Conservation (phyloP, 306 rosid genomes). For the Dryas drummondii region DNA sequence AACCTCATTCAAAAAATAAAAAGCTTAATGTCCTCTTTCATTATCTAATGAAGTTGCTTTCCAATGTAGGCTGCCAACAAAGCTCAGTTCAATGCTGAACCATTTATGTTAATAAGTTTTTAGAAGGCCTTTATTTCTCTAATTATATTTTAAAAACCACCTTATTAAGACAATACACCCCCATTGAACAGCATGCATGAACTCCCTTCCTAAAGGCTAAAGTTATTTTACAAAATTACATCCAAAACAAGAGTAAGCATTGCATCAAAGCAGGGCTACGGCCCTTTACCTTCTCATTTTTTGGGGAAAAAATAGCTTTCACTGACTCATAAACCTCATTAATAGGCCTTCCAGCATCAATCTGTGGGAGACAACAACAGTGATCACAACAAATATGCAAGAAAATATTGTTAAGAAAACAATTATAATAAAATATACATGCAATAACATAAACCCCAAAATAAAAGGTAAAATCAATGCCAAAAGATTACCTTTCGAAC, state of each 20-base stretch:
- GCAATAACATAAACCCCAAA: not conserved
- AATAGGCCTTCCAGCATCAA: conserved; percentile 79
- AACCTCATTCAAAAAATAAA: not conserved
- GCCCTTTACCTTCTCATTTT: conserved; percentile 80
- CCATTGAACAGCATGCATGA: conserved; percentile 18
- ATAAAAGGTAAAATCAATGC: not conserved
- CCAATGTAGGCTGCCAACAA: conserved; percentile 1
- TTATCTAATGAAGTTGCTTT: not conserved
- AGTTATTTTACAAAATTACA: conserved; percentile 25
- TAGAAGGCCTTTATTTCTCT: not conserved
- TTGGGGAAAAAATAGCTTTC: conserved; percentile 68
- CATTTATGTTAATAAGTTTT: not conserved
- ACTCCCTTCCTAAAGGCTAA: conserved; percentile 12
- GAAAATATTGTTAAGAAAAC: conserved; percentile 1
- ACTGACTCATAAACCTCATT: conserved; percentile 83
- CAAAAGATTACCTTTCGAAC: conserved; percentile 67
- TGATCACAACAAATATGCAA: conserved; percentile 16
- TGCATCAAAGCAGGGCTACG: conserved; percentile 35
- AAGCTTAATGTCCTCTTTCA: not conserved
- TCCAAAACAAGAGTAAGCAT: conserved; percentile 36
- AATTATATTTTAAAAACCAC: conserved; percentile 33
- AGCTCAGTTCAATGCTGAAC: conserved; percentile 7
- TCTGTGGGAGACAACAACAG: conserved; percentile 44
- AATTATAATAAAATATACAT: conserved; percentile 3
- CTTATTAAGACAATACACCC: conserved; percentile 20